Evolutionary conservation across 441 rosid genomes (phyloP).

Genomic region (Bocquillonia castaneifolia): DNA sequence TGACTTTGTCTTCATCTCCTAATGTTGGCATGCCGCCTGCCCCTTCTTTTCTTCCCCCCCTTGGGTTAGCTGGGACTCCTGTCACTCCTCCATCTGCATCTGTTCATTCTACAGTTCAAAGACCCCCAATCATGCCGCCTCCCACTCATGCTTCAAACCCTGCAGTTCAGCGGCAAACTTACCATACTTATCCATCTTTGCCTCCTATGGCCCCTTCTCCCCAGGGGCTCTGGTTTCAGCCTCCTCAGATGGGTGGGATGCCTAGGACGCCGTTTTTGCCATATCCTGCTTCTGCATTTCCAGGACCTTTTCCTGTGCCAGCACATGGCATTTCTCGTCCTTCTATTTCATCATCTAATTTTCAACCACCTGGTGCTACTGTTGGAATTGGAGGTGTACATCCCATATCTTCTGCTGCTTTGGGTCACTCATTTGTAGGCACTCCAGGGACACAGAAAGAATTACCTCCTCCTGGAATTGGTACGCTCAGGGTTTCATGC

Average conservation of each 20-base stretch:
- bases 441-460: constrained; percentile 43
- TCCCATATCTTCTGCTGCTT: constrained; percentile 34
- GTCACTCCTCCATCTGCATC: constrained; percentile 37
- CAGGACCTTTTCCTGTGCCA: constrained; percentile 55
- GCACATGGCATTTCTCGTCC: constrained; percentile 41
- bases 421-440: constrained; percentile 40
- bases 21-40: constrained; percentile 29
- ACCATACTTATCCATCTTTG: constrained; percentile 52
- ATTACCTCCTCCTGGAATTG: constrained; percentile 62
- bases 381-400: constrained; percentile 38
- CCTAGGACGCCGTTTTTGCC: constrained; percentile 57
- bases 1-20: constrained; percentile 29
- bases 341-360: constrained; percentile 44
- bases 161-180: constrained; percentile 52
- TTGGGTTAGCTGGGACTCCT: constrained; percentile 35
- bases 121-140: constrained; percentile 40
- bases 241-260: constrained; percentile 60
- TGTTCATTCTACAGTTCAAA: constrained; percentile 38
- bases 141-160: constrained; percentile 42
- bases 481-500: constrained; percentile 75
- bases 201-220: constrained; percentile 58
- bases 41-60: constrained; percentile 39
- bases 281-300: constrained; percentile 52
- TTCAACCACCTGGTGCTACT: constrained; percentile 68
- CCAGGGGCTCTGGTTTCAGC: constrained; percentile 76